A percentile compares a stretch with the other conserved stretches of the same genome.
Conservation (phyloP, 2,329 filamentous ascomycete species). For the Fusarium redolens region DNA sequence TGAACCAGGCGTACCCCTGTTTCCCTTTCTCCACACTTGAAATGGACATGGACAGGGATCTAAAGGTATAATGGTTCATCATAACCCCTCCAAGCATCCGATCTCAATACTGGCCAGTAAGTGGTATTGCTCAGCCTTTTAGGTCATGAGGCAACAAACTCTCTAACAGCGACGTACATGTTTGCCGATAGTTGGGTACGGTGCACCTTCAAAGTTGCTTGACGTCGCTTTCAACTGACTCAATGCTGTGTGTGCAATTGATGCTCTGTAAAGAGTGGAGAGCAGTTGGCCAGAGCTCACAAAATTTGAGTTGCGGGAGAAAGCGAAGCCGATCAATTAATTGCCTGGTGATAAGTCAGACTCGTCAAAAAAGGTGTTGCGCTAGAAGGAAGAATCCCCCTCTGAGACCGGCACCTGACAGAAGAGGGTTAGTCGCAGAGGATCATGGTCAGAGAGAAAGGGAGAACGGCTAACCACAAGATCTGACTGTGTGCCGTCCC, state of each 20-base stretch:
- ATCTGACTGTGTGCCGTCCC: conserved; percentile 37
- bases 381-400: conserved; percentile 22
- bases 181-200: not conserved
- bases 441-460: not conserved
- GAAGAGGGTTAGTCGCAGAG: conserved; percentile 27
- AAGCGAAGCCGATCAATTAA: conserved; percentile 23
- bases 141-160: not conserved
- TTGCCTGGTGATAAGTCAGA: conserved; percentile 7
- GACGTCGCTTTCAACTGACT: not conserved
- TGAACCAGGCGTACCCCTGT: conserved; percentile 15
- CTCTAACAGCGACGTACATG: not conserved
- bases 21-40: conserved; percentile 24
- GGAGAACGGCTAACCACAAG: conserved; percentile 15
- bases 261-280: conserved; percentile 14
- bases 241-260: not conserved
- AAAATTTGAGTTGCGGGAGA: conserved; percentile 20
- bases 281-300: conserved; percentile 3
- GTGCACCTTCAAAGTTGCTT: not conserved
- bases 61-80: conserved; percentile 1
- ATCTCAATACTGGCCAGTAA: not conserved
- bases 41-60: conserved; percentile 10
- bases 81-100: not conserved
- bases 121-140: conserved; percentile 2
- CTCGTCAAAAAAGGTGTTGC: conserved; percentile 1
- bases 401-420: conserved; percentile 24